Percentiles rank a stretch among this genome's conserved stretches.
Conservation (phyloP, 2,329 filamentous ascomycete genomes). For the Fusarium hainanense region DNA sequence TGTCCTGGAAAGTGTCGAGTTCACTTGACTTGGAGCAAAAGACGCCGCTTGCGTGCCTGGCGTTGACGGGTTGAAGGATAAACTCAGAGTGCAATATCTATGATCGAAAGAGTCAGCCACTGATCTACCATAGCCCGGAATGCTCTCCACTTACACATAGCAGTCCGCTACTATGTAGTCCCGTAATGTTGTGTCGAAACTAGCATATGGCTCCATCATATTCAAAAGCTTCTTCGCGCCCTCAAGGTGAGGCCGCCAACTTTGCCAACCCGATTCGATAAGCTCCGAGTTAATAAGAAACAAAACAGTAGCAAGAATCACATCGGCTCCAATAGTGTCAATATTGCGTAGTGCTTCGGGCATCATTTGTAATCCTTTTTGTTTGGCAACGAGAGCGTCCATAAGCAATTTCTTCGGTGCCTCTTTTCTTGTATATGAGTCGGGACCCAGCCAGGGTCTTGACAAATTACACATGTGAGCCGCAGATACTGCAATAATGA, state of each 20-base stretch:
- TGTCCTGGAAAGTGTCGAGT: slow-evolving; percentile 52
- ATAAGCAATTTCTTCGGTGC: slow-evolving; percentile 47
- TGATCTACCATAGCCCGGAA: not conserved
- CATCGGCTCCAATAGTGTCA: slow-evolving; percentile 51
- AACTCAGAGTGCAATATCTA: slow-evolving; percentile 58
- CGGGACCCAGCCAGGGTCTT: slow-evolving; percentile 28
- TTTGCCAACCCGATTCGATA: slow-evolving; percentile 59
- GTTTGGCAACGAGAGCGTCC: slow-evolving; percentile 59
- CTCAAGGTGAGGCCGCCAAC: slow-evolving; percentile 59
- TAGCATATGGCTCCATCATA: slow-evolving; percentile 50
- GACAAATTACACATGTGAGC: slow-evolving; percentile 57
- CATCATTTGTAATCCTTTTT: slow-evolving; percentile 56
- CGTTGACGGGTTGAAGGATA: slow-evolving; percentile 54
- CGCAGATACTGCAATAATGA: slow-evolving; percentile 60
- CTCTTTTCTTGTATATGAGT: slow-evolving; percentile 49
- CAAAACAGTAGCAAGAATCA: slow-evolving; percentile 58
- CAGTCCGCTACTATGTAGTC: slow-evolving; percentile 61
- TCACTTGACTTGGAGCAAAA: slow-evolving; percentile 49
- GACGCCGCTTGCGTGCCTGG: slow-evolving; percentile 48
- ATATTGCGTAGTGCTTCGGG: slow-evolving; percentile 53
- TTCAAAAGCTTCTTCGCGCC: slow-evolving; percentile 58
- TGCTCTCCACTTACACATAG: slow-evolving; percentile 52
- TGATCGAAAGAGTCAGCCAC: not conserved
- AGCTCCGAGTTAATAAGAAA: slow-evolving; percentile 63
- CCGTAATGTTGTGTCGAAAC: slow-evolving; percentile 50